Evolutionary conservation across 768 basidiomycete genomes (phyloP), one percentile per base, ranked within the genome.

Genomic region (Rhizopogon vinicolor): DNA sequence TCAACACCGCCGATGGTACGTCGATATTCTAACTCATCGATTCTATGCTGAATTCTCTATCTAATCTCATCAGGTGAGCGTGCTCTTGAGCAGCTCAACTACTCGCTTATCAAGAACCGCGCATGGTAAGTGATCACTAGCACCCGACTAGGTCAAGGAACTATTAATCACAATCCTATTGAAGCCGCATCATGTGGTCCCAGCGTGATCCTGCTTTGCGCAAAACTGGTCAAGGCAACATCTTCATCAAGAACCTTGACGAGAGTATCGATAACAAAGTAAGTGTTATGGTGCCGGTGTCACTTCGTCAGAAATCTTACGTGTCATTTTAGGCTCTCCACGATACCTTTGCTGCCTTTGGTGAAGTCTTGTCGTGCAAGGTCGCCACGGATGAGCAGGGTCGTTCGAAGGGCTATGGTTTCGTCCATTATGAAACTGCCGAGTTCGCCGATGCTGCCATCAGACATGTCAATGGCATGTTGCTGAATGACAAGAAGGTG

Each of bases 181-280:
- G 52, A 62, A 93, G 91, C 80, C 93, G 97, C 66, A 99, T 99
- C 82, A 99, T 99, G 97, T 98, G 97, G 96, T 98, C 95, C 68
- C 97, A 98, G 83, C 92, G 97, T 72, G 97, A 98, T 78, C 97
- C 97, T 57, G 93, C 94, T 63, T 86, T 99, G 69, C 91, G 97
- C 75, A 98, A 98, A 86, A 98, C 94, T 60, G 94, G 94, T 61
- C 94, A 98, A 78, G 97, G 97, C 73, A 99, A 99, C 74, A 93
- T 99, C 69, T 99, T 99, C 79, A 98, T 99, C 78, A 99, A 99
- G 80, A 99, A 99, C 77, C 77, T 99, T 63, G 95, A 97, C 66
- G 93, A 96, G 74, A 81, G 80, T 55, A 98, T 98, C 63, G 97
- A 99, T 76, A 98, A 99, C 82, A 98, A 98, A 84, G 90, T 87